Evolutionary conservation across 106 monocot species (phyloP), one percentile per base, ranked within the genome.

Genomic region (Acorus calamus): DNA sequence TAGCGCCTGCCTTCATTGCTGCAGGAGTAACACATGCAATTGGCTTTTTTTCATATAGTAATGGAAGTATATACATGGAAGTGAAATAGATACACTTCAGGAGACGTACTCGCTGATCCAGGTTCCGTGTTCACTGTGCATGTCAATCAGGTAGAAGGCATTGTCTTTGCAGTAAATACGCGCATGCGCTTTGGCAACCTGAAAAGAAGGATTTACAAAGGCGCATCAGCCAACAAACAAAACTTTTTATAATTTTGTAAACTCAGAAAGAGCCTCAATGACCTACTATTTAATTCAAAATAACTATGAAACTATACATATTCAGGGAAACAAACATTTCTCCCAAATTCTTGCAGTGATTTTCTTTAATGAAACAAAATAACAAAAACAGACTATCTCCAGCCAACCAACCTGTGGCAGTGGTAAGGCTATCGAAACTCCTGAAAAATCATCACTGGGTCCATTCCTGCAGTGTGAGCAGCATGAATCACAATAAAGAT

Each of bases 1-100:
- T 72, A 73, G 46, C 85, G 57, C 61, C 91, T 91, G n/a, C 88
- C 85, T 79, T 98, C 96, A 62, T 79, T 87, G 60, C 96, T 98
- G 78, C 48, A 73, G 13, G 11, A 43, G 51, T 7, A 57, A 10
- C 47, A 62, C 4, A 8, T 62, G 5, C 4, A 47, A 56, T 47
- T 10, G 6, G 28, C 3, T 11, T 14, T 13, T 28, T 51, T 11
- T 59, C 8, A 10, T 52, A 48, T 28, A 28, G 28, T 28, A 28
- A 28, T 28, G 28, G 28, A 28, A 28, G 28, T 28, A 28, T 28
- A 28, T 28, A 28, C 28, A 28, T 28, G 28, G 28, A 28, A 28
- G 28, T 28, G 28, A 28, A 28, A 28, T 28, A 28, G 28, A 28
- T 28, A 28, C 28, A 28, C 0, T 1, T 1, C 28, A 28, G 28